phyloP scores from a whole-genome alignment of 768 basidiomycete genomes.

The Calocera viscosa region DNA sequence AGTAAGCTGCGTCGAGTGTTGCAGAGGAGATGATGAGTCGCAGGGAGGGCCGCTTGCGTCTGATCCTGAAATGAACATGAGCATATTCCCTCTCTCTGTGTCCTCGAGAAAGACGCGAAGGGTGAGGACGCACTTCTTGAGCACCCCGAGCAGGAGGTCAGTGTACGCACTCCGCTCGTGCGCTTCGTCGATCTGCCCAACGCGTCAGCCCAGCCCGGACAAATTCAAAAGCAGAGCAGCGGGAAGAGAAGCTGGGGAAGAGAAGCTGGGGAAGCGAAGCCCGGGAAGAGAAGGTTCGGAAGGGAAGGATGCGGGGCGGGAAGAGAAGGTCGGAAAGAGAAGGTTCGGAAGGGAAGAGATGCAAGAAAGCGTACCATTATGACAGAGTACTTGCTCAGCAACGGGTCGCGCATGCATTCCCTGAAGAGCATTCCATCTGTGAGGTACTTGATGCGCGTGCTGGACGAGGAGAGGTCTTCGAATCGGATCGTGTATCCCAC shows the following conservation, averaged over 20 bases:
- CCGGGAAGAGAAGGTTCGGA: no score
- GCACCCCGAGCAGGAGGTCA: constrained; percentile 75
- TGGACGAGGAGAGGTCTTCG: constrained; percentile 77
- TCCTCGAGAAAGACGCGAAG: background rate
- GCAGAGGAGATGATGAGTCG: constrained; percentile 91
- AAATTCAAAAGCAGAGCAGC: no score
- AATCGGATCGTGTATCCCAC: constrained; percentile 97
- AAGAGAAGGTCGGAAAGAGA: no score
- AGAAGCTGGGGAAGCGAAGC: no score
- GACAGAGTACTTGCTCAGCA: constrained; percentile 84
- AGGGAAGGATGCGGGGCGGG: no score
- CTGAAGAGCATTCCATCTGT: constrained; percentile 98
- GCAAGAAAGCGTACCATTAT: constrained; percentile 78
- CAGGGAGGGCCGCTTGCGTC: constrained; percentile 77
- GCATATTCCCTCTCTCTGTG: background rate
- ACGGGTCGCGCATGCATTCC: constrained; percentile 80
- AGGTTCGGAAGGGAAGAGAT: no score
- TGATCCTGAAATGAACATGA: constrained; percentile 48
- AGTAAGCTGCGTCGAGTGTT: constrained; percentile 83
- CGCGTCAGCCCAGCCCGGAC: no score
- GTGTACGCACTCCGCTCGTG: constrained; percentile 96
- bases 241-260: no score
- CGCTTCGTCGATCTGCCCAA: constrained; percentile 85
- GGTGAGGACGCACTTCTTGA: constrained; percentile 72
- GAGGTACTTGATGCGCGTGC: constrained; percentile 86